phyloP scores from a whole-genome alignment of 345 rosid species.

The Geranium brycei region DNA sequence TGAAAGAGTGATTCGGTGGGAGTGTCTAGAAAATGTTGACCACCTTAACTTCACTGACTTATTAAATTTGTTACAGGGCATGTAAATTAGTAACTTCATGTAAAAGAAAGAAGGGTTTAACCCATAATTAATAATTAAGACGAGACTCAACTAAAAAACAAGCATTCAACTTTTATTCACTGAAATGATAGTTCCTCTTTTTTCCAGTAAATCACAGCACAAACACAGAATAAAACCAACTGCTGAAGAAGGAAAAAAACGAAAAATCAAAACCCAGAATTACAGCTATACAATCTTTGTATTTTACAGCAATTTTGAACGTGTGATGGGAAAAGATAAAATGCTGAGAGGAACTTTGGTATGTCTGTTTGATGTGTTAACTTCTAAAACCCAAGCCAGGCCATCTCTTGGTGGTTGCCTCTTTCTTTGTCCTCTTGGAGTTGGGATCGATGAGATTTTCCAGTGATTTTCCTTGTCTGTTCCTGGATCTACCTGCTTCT shows the following conservation, averaged over 20 bases:
- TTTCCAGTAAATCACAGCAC: too few relatives aligned
- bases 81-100: too few relatives aligned
- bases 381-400: slow-evolving; percentile 77
- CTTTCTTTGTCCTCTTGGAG: slow-evolving; percentile 69
- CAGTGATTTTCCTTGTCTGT: slow-evolving; percentile 79
- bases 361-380: slow-evolving; percentile 17
- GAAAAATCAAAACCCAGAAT: background rate
- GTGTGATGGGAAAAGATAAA: background rate
- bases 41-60: too few relatives aligned
- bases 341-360: too few relatives aligned
- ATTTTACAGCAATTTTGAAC: background rate
- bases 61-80: too few relatives aligned
- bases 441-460: slow-evolving; percentile 82
- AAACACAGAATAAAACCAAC: background rate
- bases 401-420: slow-evolving; percentile 58
- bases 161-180: too few relatives aligned
- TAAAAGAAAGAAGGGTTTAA: too few relatives aligned
- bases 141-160: too few relatives aligned
- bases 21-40: too few relatives aligned
- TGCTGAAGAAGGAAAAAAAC: background rate
- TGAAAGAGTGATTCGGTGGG: too few relatives aligned
- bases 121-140: too few relatives aligned
- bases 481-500: slow-evolving; percentile 87
- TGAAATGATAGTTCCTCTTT: too few relatives aligned
- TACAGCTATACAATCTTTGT: background rate